These are phyloP conservation scores for Emmonsia crescens DNA, from an alignment of 2,329 filamentous ascomycete genomes.

Conservation along the genomic window DNA sequence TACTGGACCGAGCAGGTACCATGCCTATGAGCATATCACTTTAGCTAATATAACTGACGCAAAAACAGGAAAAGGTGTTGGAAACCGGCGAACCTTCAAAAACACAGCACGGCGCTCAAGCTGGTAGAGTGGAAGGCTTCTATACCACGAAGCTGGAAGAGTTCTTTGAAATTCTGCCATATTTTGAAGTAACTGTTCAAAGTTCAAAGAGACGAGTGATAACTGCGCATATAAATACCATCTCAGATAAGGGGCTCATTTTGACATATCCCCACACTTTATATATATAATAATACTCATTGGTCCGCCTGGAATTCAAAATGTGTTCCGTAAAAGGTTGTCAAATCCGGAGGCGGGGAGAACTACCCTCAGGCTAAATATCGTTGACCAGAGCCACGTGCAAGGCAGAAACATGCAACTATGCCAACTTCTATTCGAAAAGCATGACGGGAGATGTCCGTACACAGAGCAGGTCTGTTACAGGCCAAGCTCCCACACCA, in stretches of 20 bases:
- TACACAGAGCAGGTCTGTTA: not conserved
- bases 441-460: not conserved
- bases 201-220: not conserved
- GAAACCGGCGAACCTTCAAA: constrained; percentile 28
- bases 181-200: constrained; percentile 3
- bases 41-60: constrained; percentile 5
- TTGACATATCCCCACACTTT: not conserved
- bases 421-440: not conserved
- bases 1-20: constrained; percentile 45
- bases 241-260: not conserved
- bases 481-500: not conserved
- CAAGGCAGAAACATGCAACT: not conserved
- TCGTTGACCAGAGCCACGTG: not conserved
- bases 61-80: not conserved
- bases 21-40: constrained; percentile 27
- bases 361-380: not conserved
- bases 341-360: not conserved
- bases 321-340: not conserved
- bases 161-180: constrained; percentile 31
- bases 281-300: not conserved
- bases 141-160: constrained; percentile 45
- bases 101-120: constrained; percentile 42
- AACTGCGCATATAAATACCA: not conserved
- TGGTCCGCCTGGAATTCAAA: not conserved
- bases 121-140: constrained; percentile 39